A percentile compares a stretch with the other conserved stretches of the same genome.
Evolutionary conservation across 2,329 filamentous ascomycete genomes (phyloP).

Genomic region (Fusarium sp.): DNA sequence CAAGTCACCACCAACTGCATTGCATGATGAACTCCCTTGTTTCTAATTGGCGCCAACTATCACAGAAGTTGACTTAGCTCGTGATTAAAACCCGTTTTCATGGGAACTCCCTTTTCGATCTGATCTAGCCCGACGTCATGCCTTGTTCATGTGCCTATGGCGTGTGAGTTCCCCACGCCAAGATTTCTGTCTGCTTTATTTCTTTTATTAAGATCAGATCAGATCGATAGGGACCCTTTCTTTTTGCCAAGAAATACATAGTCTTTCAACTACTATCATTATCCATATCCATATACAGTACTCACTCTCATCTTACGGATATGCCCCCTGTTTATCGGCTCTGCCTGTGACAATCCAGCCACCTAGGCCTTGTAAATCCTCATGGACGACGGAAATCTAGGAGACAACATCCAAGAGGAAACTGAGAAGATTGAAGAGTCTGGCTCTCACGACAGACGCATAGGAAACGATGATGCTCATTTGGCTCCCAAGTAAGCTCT

Average conservation of each 20-base stretch:
- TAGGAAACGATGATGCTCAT: conserved; percentile 58
- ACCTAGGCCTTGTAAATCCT: neutral
- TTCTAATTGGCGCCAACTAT: conserved; percentile 5
- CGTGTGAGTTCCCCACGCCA: conserved; percentile 17
- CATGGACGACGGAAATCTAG: conserved; percentile 60
- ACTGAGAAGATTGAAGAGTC: conserved; percentile 48
- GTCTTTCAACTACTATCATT: neutral
- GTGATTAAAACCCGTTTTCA: conserved; percentile 20
- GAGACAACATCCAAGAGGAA: conserved; percentile 55
- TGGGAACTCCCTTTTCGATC: neutral
- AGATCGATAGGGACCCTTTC: neutral
- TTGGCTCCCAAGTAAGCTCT: conserved; percentile 59
- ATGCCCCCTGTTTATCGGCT: neutral
- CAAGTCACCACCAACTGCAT: neutral
- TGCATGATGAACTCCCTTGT: conserved; percentile 19
- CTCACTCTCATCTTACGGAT: neutral
- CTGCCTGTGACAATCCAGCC: neutral
- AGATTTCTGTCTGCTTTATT: neutral
- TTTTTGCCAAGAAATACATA: conserved; percentile 9
- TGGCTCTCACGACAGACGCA: conserved; percentile 45
- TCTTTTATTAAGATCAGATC: neutral
- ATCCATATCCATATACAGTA: neutral
- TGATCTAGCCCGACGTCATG: conserved; percentile 22
- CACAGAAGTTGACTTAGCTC: conserved; percentile 5
- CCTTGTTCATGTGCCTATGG: neutral